Conservation (phyloP, 73 alveolate genomes). For the Strombidium stylifer region DNA sequence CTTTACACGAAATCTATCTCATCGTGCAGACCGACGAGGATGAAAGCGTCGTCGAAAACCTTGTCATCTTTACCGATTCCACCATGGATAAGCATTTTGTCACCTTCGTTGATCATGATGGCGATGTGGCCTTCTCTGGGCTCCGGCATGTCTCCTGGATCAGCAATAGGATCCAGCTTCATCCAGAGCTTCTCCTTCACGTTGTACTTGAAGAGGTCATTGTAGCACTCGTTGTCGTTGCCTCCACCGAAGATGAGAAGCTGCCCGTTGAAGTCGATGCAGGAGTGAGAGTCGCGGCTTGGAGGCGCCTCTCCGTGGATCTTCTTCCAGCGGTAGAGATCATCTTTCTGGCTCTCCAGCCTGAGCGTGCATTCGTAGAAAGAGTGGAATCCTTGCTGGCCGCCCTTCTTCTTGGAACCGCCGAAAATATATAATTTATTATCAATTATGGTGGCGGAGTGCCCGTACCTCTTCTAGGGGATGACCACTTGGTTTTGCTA, state of each 20-base stretch:
- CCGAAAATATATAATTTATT: slow-evolving; percentile 35
- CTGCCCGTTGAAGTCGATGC: slow-evolving; percentile 19
- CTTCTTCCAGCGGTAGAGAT: slow-evolving; percentile 25
- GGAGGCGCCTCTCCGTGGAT: slow-evolving; percentile 34
- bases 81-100: slow-evolving; percentile 39
- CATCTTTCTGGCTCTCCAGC: not conserved
- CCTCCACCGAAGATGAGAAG: slow-evolving; percentile 34
- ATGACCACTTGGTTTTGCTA: not conserved
- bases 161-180: slow-evolving; percentile 38
- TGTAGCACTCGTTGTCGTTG: slow-evolving; percentile 14
- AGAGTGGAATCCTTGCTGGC: slow-evolving; percentile 19
- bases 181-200: slow-evolving; percentile 21
- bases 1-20: not conserved
- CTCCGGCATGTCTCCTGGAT: slow-evolving; percentile 36
- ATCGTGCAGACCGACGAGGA: slow-evolving; percentile 2
- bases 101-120: not conserved
- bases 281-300: slow-evolving; percentile 39
- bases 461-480: slow-evolving; percentile 46
- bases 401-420: slow-evolving; percentile 3
- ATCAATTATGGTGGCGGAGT: slow-evolving; percentile 8
- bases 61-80: slow-evolving; percentile 19
- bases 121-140: slow-evolving; percentile 52
- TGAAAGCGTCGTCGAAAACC: slow-evolving; percentile 20
- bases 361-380: slow-evolving; percentile 32
- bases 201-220: slow-evolving; percentile 33